phyloP scores from a whole-genome alignment of 228 moss, liverwort and hornwort species.

The Sphagnum fallax region DNA sequence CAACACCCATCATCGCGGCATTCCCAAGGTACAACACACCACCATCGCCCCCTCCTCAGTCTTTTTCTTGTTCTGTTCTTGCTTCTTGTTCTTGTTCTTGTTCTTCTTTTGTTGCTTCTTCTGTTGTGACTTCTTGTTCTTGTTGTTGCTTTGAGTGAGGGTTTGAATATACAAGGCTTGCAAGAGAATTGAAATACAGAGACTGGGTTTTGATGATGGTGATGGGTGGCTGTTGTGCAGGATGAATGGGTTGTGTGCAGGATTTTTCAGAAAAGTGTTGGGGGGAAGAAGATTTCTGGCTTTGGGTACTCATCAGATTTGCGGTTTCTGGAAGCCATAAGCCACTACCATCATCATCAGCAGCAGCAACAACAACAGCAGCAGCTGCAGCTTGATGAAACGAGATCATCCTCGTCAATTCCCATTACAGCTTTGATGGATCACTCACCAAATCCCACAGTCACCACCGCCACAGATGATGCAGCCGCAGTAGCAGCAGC shows the following conservation, averaged over 20 bases:
- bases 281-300: constrained; percentile 26
- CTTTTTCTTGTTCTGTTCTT: not conserved
- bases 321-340: constrained; percentile 12
- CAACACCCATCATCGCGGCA: too few species aligned
- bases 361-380: not conserved
- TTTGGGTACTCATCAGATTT: constrained; percentile 12
- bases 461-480: constrained; percentile 27
- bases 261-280: constrained; percentile 50
- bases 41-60: not conserved
- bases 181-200: too few species aligned
- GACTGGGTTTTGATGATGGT: too few species aligned
- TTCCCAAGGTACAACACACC: not conserved
- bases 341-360: constrained; percentile 5
- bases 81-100: not conserved
- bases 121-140: too few species aligned
- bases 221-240: constrained; percentile 8
- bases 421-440: constrained; percentile 19
- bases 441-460: constrained; percentile 45
- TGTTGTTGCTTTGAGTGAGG: too few species aligned
- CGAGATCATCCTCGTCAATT: not conserved
- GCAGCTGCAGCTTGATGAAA: constrained; percentile 18
- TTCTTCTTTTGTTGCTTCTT: too few species aligned
- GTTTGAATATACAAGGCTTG: too few species aligned
- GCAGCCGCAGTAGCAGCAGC: constrained; percentile 2
- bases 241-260: constrained; percentile 72